Evolutionary conservation across 2,329 filamentous ascomycete species (phyloP), one percentile per base, ranked within the genome.

Genomic region (Zymoseptoria pseudotritici): DNA sequence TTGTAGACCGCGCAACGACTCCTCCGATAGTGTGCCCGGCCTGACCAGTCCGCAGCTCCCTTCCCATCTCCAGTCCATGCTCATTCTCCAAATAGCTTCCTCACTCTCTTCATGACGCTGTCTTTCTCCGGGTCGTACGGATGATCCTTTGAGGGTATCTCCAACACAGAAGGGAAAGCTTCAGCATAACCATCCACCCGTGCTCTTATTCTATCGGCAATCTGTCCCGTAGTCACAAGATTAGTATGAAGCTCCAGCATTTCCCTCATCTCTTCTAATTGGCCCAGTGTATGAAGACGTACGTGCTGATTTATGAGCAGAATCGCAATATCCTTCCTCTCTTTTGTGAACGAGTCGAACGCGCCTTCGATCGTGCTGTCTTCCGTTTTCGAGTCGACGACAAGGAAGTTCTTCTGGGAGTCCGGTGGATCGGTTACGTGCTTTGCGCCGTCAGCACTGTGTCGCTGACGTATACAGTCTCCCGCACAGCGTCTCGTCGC

Each of bases 81-180:
- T 53, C 67, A 92, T 79, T 92, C 86, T 66, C 86, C 86, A 76
- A 88, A 88, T 64, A 90, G 71, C 70, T 86, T 84, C 73, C 84
- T 80, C 65, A 99, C 94, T 67, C 94, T 84, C 78, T 92, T 89
- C 77, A 99, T 76, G 51, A 99, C 93, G 72, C 93, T 97, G 76
- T 99, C 94, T 81, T 99, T 99, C 78, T 99, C 94, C 0, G 94
- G 94, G 70, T 99, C 93, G 73, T 99, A 99, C 2, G 94, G 94
- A 75, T 99, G 94, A 75, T 99, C 94, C 82, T 99, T 99, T 78
- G 91, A 96, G 22, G 94, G 94, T 62, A 99, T 97, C 77, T 99
- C 94, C 60, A 99, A 85, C 58, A 99, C 83, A 21, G 91, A 88
- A n/a, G 94, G 94, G 77, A 99, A 99, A 4, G 94, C 92, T 55